Percentiles rank a stretch among this genome's conserved stretches.
Conservation (phyloP, 2,329 filamentous ascomycete species). For the Colletotrichum lindemuthianum region DNA sequence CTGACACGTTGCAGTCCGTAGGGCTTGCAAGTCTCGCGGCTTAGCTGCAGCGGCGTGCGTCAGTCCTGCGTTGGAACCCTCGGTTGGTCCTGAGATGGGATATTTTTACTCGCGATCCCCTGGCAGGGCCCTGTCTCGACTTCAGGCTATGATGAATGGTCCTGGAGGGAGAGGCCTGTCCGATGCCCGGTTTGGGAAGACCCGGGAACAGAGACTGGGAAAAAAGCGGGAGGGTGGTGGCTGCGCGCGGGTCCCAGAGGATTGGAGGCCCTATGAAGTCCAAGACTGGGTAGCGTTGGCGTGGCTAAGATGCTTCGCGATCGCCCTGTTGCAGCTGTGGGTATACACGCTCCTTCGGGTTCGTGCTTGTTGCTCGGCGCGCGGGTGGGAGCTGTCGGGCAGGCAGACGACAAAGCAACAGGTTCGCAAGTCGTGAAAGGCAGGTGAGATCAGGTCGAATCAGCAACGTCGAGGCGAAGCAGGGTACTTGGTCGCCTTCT, state of each 20-base stretch:
- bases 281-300: slow-evolving; percentile 29
- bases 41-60: slow-evolving; percentile 67
- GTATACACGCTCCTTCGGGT: slow-evolving; percentile 33
- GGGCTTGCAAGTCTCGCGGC: slow-evolving; percentile 63
- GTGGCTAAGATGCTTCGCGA: slow-evolving; percentile 31
- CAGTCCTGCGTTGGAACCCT: slow-evolving; percentile 51
- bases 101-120: slow-evolving; percentile 47
- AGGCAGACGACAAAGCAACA: slow-evolving; percentile 8
- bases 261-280: slow-evolving; percentile 38
- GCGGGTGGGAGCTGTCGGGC: slow-evolving; percentile 22
- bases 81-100: slow-evolving; percentile 36
- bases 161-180: slow-evolving; percentile 29
- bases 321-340: slow-evolving; percentile 36
- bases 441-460: slow-evolving; percentile 31
- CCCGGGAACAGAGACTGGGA: slow-evolving; percentile 40
- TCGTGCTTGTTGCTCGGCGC: slow-evolving; percentile 32
- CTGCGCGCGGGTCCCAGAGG: slow-evolving; percentile 50
- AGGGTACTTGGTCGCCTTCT: slow-evolving; percentile 24
- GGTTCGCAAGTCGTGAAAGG: slow-evolving; percentile 27
- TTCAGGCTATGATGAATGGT: slow-evolving; percentile 58
- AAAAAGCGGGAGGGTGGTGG: slow-evolving; percentile 43
- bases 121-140: slow-evolving; percentile 43
- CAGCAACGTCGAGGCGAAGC: slow-evolving; percentile 22
- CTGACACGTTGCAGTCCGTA: slow-evolving; percentile 69
- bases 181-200: slow-evolving; percentile 43